Base-by-base conservation (phyloP, 2,329 filamentous ascomycete species). In the Zasmidium angulare region DNA sequence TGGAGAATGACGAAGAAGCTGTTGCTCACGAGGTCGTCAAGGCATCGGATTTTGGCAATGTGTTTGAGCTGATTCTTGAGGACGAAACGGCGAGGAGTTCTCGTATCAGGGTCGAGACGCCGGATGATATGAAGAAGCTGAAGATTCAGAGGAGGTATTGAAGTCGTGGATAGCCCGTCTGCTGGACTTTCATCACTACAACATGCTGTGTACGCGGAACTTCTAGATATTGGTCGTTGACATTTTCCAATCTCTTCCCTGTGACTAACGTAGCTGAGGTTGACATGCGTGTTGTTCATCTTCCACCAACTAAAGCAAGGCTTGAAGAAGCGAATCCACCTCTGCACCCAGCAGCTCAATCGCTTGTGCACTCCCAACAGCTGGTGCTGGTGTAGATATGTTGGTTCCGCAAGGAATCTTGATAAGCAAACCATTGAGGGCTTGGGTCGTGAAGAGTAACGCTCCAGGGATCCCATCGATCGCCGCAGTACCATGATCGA, bases 1-100 rank as follows among this genome's bases (percentile, higher is more conserved):
- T 63, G 22, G 58, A 60, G 21, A 31, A 50, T 17, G 60, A 63
- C 21, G 53, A 23, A 19, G 23, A 53, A 11, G 60, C 58, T 17
- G 31, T 46, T n/a, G 36, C 49, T 24, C 53, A 60, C 21, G 53
- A 54, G 2, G 60, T 54, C 10, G 48, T 47, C n/a, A 60, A 54
- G 22, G 53, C 60, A 7, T 46, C 48, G 4, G 46, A 60, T 1
- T 63, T 63, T 51, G 53, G 53, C 11, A 60, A 48, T 17, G 60
- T 63, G 19, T 63, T 60, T 24, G 46, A 55, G 50, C 50, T 43
- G 50, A 20, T 63, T 3, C 36, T 63, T 6, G 36, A 14, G 2
- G 46, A 53, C 24, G 14, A 40, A 3, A 24, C 49, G n/a, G 51
- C 60, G 6, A 23, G 50, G 0, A 50, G 60, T 24, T 56, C 57